Evolutionary conservation across 2,329 filamentous ascomycete species (phyloP), one percentile per base, ranked within the genome.

Genomic region (Cryoendolithus antarcticus): DNA sequence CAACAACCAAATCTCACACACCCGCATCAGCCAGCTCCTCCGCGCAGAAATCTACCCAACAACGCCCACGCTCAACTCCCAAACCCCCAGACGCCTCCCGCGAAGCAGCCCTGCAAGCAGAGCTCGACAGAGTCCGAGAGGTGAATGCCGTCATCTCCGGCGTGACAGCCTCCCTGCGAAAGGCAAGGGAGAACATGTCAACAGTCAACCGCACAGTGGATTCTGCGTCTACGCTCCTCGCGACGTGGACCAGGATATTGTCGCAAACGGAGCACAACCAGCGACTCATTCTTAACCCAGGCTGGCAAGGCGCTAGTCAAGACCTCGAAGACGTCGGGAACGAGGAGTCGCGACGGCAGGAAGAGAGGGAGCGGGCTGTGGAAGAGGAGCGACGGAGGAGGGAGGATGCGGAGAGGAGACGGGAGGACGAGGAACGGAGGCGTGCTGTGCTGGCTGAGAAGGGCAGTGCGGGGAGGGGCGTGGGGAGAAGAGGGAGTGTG

Each of bases 181-280:
- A 76, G 45, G 79, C 82, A 15, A 80, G 77, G 53, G 74, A 71
- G 40, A 88, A 88, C 60, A 91, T 91, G 83, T 69, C 76, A 52
- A 93, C 82, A 15, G 88, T 96, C 29, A 82, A 82, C 39, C 74
- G 74, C 45, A 95, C 91, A 3, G 86, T 96, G 32, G 74, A 74
- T 48, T 89, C 88, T 40, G 86, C 91, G 3, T 93, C 88, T 9
- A 83, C 82, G 1, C 74, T 98, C 9, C 77, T 98, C 27, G 86
- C 93, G 53, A 93, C 88, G 10, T 98, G 89, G 89, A 93, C 86
- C 6, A 80, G 86, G 38, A 95, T 98, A 48, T 74, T 98, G 9
- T 91, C 86, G 5, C 91, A 98, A 62, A 95, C 91, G 4, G 91
- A 98, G 62, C 91, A 98, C 63, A 96, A 93, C 57, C 88, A 96